phyloP scores from a whole-genome alignment of 192 early-diverging fungal genomes.

The Podila epicladia region DNA sequence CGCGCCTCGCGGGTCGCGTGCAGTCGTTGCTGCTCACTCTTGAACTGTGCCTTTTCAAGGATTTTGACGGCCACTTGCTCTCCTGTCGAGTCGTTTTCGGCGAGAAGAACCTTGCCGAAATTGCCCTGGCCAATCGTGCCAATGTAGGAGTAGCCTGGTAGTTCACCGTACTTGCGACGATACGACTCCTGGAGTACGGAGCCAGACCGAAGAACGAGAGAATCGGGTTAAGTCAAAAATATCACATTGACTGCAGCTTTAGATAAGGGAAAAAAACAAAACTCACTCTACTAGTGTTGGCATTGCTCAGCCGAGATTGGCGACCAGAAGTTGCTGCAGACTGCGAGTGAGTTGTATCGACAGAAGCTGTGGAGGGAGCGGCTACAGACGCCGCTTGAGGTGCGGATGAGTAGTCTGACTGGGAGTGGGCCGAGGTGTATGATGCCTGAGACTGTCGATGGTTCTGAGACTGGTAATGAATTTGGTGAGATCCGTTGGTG shows the following conservation, averaged over 20 bases:
- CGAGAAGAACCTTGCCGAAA: conserved; percentile 70
- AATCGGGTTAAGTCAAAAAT: neutral
- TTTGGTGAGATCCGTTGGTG: conserved; percentile 2
- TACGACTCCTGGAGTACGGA: conserved; percentile 21
- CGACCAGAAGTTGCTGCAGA: conserved; percentile 36
- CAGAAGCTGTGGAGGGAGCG: neutral
- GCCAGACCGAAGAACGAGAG: neutral
- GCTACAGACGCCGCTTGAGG: neutral
- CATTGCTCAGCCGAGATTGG: conserved; percentile 34
- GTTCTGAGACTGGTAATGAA: conserved; percentile 7
- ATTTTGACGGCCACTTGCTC: conserved; percentile 68
- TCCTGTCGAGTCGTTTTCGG: conserved; percentile 55
- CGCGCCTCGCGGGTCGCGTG: conserved; percentile 60
- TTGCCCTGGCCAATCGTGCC: conserved; percentile 67
- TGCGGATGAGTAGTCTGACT: neutral
- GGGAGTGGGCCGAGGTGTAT: neutral
- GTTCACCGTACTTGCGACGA: conserved; percentile 46
- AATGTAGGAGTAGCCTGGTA: conserved; percentile 45
- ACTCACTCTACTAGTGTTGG: conserved; percentile 30
- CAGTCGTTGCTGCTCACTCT: conserved; percentile 61
- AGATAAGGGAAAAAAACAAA: neutral
- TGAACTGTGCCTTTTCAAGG: conserved; percentile 64
- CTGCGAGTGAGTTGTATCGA: conserved; percentile 4
- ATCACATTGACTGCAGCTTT: too few species aligned
- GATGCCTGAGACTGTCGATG: conserved; percentile 14